These are phyloP conservation scores for Tubosaeta sp. DNA, from an alignment of 768 basidiomycete genomes.

Conservation along the genomic window DNA sequence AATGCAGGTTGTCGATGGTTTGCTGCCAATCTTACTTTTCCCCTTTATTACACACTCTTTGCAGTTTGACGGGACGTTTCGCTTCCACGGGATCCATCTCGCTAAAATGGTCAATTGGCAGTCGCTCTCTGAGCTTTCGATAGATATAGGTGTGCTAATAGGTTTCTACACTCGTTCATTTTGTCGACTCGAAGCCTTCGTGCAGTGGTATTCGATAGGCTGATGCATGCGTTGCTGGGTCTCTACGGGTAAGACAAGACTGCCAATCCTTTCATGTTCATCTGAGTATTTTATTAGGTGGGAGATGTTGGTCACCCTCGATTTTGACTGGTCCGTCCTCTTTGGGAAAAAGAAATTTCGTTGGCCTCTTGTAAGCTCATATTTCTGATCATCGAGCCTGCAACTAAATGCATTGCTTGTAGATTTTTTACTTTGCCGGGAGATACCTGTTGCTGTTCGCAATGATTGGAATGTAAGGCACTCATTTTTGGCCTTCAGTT, in stretches of 20 bases:
- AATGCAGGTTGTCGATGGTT: not conserved
- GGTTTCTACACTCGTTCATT: not conserved
- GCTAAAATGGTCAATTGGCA: constrained; percentile 39
- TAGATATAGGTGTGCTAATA: constrained; percentile 33
- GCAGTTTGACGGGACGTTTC: not conserved
- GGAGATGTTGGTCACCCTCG: constrained; percentile 40
- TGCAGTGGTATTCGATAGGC: constrained; percentile 36
- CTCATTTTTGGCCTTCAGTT: not conserved
- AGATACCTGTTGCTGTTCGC: constrained; percentile 44
- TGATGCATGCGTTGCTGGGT: constrained; percentile 43
- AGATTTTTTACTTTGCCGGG: constrained; percentile 45
- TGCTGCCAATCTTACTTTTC: not conserved
- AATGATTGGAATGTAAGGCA: constrained; percentile 43
- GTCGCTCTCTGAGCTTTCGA: constrained; percentile 34
- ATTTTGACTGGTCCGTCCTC: constrained; percentile 41
- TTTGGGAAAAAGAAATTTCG: constrained; percentile 39
- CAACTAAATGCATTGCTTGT: constrained; percentile 4
- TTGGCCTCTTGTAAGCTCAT: constrained; percentile 44
- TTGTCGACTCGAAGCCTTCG: not conserved
- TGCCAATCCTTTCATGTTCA: not conserved
- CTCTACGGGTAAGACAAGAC: constrained; percentile 39
- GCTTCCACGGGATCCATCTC: not conserved
- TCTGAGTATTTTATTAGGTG: constrained; percentile 29
- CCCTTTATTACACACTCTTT: not conserved
- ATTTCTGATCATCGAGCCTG: not conserved